Base-by-base conservation (phyloP, 1,139 yeast genomes). In the Spathaspora sp. region DNA sequence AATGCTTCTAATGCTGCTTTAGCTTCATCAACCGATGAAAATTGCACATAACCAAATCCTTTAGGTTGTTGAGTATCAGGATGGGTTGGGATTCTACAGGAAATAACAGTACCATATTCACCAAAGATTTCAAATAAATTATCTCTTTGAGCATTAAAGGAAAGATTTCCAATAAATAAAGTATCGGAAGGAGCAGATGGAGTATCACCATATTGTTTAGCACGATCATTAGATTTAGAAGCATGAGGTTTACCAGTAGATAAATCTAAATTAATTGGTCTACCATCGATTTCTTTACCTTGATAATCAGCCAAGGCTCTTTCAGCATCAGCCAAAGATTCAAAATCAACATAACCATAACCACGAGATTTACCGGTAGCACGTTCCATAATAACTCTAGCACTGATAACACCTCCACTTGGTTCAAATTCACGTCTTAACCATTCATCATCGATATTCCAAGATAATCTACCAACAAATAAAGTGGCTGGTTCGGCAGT, bases 51-150 rank as follows among this genome's bases (percentile, higher is more conserved):
- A 57, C 98, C 99, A 75, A 93, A 93, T 57, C 99, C 99, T 82
- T 93, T 93, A 70, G 96, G 96, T 75, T 91, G 97, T 69, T 90
- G 96, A 56, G 98, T 90, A 71, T 91, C 98, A 64, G 97, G 98
- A 74, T 91, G 95, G 43, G 98, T 91, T 70, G 99, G 99, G 59
- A 93, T 77, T 78, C 99, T 85, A 61, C 91, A 91, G 51, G 95
- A 87, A 49, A 89, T 73, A 52, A 93, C 88, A 55, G 77, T 78
- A 66, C 97, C 98, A 70, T 80, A 78, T 62, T 80, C 81, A 57
- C 86, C 82, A 63, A 93, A 93, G 41, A 82, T 67, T 58, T 80
- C 81, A 70, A 78, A 85, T 57, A 93, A 76, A 53, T 72, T 74
- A 66, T 90, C 97, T 72, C 90, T 84, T 68, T 82, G 80, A 55